Evolutionary conservation across 352 stramenopile genomes (phyloP).

Genomic region (Phytophthora sp.): DNA sequence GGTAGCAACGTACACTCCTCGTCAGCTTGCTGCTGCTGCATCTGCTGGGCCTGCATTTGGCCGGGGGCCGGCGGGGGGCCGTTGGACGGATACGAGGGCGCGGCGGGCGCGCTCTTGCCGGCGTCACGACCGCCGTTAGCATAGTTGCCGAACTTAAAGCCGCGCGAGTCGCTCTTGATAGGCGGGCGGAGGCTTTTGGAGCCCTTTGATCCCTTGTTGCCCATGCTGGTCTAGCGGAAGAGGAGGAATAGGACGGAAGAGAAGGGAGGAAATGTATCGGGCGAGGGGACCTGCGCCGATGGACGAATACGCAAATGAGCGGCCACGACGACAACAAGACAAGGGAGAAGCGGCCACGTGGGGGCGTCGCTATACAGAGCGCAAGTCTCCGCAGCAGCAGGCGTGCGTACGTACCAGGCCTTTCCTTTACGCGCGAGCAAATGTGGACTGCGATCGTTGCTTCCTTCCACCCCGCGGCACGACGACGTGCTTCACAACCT

Average conservation of each 20-base stretch:
- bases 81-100: conserved; percentile 57
- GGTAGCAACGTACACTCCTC: conserved; percentile 64
- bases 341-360: conserved; percentile 7
- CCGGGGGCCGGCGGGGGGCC: conserved; percentile 38
- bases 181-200: conserved; percentile 66
- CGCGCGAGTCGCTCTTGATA: conserved; percentile 86
- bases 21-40: conserved; percentile 40
- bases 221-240: conserved; percentile 48
- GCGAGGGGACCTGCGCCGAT: conserved; percentile 34
- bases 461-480: conserved; percentile 30
- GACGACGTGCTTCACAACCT: conserved; percentile 33
- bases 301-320: conserved; percentile 48
- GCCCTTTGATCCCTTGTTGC: conserved; percentile 87
- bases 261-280: conserved; percentile 33
- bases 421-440: conserved; percentile 39
- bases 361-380: conserved; percentile 13
- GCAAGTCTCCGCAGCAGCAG: conserved; percentile 6
- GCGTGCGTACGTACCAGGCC: conserved; percentile 24
- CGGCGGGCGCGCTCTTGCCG: conserved; percentile 75
- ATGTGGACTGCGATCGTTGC: conserved; percentile 36
- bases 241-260: conserved; percentile 1
- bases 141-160: conserved; percentile 75
- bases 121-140: conserved; percentile 61
- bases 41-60: conserved; percentile 30
- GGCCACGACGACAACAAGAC: conserved; percentile 9